These are phyloP conservation scores for Mycotypha africana DNA, from an alignment of 371 early-diverging fungal genomes.

Conservation along the genomic window DNA sequence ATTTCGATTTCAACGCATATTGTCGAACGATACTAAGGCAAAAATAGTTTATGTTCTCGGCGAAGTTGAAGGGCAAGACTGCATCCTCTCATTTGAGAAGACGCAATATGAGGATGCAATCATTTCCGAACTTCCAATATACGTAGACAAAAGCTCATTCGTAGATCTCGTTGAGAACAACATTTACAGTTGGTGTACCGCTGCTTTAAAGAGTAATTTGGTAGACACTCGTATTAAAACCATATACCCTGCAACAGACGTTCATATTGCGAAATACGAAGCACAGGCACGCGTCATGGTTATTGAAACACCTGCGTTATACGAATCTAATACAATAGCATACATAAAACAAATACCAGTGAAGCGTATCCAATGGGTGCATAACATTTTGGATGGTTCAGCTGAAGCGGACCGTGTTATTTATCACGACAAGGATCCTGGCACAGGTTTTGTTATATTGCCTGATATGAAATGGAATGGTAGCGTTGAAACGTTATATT, in stretches of 20 bases:
- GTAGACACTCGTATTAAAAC: conserved; percentile 52
- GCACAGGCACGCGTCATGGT: conserved; percentile 53
- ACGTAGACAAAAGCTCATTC: conserved; percentile 8
- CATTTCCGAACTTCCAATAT: conserved; percentile 21
- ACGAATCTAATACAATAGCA: conserved; percentile 43
- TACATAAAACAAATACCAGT: conserved; percentile 61
- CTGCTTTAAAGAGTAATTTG: conserved; percentile 17
- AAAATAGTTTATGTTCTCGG: conserved; percentile 34
- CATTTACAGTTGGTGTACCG: conserved; percentile 58
- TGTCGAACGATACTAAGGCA: conserved; percentile 36
- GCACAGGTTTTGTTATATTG: conserved; percentile 67
- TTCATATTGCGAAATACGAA: conserved; percentile 73
- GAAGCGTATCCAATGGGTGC: conserved; percentile 70
- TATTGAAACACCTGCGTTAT: conserved; percentile 52
- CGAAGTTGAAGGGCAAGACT: conserved; percentile 16
- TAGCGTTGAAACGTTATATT: conserved; percentile 57
- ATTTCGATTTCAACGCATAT: conserved; percentile 29
- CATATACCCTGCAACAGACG: conserved; percentile 61
- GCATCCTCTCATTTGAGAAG: conserved; percentile 49
- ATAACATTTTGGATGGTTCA: conserved; percentile 67
- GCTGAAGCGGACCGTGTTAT: conserved; percentile 64
- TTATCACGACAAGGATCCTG: conserved; percentile 45
- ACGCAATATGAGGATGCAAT: conserved; percentile 36
- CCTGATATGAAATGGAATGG: conserved; percentile 88
- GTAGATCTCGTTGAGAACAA: conserved; percentile 46